A percentile compares a stretch with the other conserved stretches of the same genome.
These are phyloP conservation scores for Pseudopithomyces chartarum DNA, from an alignment of 2,329 filamentous ascomycete species.

Conservation along the genomic window DNA sequence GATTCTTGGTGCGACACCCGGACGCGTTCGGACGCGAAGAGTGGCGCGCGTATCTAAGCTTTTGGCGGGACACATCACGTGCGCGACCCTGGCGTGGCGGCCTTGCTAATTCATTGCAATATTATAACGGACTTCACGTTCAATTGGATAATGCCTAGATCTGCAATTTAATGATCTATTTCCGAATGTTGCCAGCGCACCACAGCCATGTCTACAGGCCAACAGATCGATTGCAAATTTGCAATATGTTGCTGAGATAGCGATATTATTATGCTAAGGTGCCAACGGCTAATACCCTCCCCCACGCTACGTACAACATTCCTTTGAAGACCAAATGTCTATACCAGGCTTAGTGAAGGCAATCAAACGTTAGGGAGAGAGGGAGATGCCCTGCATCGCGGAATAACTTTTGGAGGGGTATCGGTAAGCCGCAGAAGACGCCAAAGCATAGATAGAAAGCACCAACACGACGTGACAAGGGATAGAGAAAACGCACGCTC, in stretches of 20 bases:
- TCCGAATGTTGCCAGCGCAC: no score
- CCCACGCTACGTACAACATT: no score
- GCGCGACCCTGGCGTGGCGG: not conserved
- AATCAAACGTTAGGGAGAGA: not conserved
- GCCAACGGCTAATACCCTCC: no score
- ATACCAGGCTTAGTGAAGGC: no score
- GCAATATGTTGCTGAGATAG: no score
- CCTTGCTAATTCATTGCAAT: no score
- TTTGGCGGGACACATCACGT: conserved; percentile 6
- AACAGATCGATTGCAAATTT: no score
- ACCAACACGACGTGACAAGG: conserved; percentile 1
- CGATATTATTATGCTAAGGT: no score
- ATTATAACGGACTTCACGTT: not conserved
- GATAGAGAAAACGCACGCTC: conserved; percentile 6
- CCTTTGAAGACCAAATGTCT: no score
- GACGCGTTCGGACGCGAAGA: conserved; percentile 24
- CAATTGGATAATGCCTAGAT: not conserved
- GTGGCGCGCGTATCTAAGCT: conserved; percentile 10
- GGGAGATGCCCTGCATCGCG: not conserved
- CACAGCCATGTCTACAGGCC: no score
- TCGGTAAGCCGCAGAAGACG: conserved; percentile 1
- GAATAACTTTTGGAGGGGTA: no score
- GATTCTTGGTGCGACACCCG: conserved; percentile 15
- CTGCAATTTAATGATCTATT: no score
- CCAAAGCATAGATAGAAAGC: conserved; percentile 3